These are phyloP conservation scores for Biscutella laevigata DNA, from an alignment of 441 rosid genomes.

Conservation along the genomic window DNA sequence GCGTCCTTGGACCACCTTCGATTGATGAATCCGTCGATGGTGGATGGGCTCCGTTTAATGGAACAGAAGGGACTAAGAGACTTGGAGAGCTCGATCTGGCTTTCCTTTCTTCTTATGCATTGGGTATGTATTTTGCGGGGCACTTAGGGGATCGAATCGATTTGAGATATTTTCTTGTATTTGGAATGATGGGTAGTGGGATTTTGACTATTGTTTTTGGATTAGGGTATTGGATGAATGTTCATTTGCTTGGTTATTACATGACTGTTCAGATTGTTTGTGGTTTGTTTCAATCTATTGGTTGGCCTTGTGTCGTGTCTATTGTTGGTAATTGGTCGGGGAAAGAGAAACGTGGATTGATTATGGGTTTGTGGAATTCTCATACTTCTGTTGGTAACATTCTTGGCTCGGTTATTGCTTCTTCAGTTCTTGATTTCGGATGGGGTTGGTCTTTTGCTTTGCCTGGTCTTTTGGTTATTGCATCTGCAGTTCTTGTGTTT, in stretches of 20 bases:
- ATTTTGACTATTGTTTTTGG: constrained; percentile 57
- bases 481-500: constrained; percentile 54
- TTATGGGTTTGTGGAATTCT: constrained; percentile 88
- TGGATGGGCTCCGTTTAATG: constrained; percentile 84
- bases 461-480: constrained; percentile 62
- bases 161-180: constrained; percentile 77
- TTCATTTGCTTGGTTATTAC: constrained; percentile 52
- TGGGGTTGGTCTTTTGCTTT: constrained; percentile 98
- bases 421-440: constrained; percentile 71
- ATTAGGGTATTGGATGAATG: constrained; percentile 69
- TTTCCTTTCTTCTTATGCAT: constrained; percentile 58
- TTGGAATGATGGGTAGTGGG: constrained; percentile 91
- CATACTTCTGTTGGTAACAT: constrained; percentile 86
- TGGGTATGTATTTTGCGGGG: constrained; percentile 84
- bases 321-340: constrained; percentile 88
- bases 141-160: constrained; percentile 76
- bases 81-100: constrained; percentile 92
- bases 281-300: constrained; percentile 85
- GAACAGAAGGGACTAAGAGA: constrained; percentile 51
- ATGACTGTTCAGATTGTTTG: constrained; percentile 60
- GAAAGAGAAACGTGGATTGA: constrained; percentile 85
- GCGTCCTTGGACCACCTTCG: constrained; percentile 54
- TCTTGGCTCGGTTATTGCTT: constrained; percentile 69
- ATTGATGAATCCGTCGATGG: constrained; percentile 20
- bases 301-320: constrained; percentile 96